Conservation (phyloP, 1,284 basidiomycete species). For the Irpex sp. region DNA sequence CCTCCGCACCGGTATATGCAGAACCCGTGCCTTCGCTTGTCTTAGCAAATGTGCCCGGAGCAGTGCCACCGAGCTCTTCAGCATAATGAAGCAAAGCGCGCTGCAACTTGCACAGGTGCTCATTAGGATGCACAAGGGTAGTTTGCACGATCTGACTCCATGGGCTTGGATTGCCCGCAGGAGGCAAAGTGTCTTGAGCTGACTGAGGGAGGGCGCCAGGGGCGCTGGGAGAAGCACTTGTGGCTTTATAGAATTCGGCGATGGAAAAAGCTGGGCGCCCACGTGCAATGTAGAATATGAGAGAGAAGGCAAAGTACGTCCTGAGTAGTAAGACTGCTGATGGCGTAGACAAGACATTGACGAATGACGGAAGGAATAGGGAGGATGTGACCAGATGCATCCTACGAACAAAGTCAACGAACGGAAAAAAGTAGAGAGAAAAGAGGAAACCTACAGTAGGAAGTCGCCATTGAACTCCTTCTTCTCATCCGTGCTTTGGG, state of each 20-base stretch:
- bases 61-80: conserved; percentile 52
- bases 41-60: conserved; percentile 40
- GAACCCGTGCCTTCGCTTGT: conserved; percentile 22
- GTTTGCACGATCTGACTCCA: conserved; percentile 67
- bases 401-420: conserved; percentile 23
- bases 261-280: conserved; percentile 46
- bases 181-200: conserved; percentile 14
- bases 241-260: conserved; percentile 41
- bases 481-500: conserved; percentile 20
- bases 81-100: conserved; percentile 65
- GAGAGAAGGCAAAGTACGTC: conserved; percentile 43
- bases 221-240: conserved; percentile 37
- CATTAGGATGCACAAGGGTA: conserved; percentile 61
- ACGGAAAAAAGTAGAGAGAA: background rate
- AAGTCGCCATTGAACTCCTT: conserved; percentile 51
- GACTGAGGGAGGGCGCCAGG: conserved; percentile 27
- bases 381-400: conserved; percentile 57
- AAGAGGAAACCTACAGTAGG: conserved; percentile 33
- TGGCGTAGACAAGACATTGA: conserved; percentile 35
- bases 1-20: conserved; percentile 34
- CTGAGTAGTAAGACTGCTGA: conserved; percentile 42
- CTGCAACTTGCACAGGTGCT: conserved; percentile 70
- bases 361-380: conserved; percentile 47
- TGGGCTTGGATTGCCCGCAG: conserved; percentile 47
- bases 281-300: conserved; percentile 45